Base-by-base conservation (phyloP, 2,329 filamentous ascomycete species). In the Daldinia sp. region DNA sequence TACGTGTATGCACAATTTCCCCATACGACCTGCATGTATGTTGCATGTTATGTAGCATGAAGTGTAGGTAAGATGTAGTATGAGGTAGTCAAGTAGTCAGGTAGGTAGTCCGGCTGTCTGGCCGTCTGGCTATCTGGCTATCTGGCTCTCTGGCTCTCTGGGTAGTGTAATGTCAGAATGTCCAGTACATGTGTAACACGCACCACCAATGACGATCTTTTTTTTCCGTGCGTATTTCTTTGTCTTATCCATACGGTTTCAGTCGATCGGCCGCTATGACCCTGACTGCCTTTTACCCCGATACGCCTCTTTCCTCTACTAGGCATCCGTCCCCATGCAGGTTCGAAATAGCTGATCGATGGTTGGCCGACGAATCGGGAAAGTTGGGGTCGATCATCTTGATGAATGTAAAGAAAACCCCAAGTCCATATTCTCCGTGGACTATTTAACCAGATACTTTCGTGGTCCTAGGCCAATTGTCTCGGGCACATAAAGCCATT, bases 381-480 rank as follows among this genome's bases (percentile, higher is more conserved):
- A 57, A 50, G 54, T 67, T 64, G 61, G 61, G 35, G 64, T 59
- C 11, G 55, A 64, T 60, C 58, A 57, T 49, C 48, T 37, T 53
- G 37, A 43, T 54, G 50, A 45, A 67, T 47, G 54, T 37, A 37
- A n/a, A 37, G 49, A 49, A 29, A 49, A 15, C 48, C 35, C 30
- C 57, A 55, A 39, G 32, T 51, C 43, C 30, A 54, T 55, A 9
- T 21, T 21, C 27, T 61, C 43, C 51, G 54, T 41, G 9, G 4
- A 15, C 8, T 48, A 48, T 49, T 49, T 41, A 54, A 27, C 32
- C 25, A 34, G 45, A 9, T 23, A 47, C 3, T 11, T 55, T 47
- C 11, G 15, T 56, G 9, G 21, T 35, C 15, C 32, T 6, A 54
- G n/a, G 32, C 23, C 21, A 35, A 56, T 51, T 56, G 43, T 30